Evolutionary conservation across 2,329 filamentous ascomycete genomes (phyloP), one percentile per base, ranked within the genome.

Genomic region (Fusarium tjaetaba): DNA sequence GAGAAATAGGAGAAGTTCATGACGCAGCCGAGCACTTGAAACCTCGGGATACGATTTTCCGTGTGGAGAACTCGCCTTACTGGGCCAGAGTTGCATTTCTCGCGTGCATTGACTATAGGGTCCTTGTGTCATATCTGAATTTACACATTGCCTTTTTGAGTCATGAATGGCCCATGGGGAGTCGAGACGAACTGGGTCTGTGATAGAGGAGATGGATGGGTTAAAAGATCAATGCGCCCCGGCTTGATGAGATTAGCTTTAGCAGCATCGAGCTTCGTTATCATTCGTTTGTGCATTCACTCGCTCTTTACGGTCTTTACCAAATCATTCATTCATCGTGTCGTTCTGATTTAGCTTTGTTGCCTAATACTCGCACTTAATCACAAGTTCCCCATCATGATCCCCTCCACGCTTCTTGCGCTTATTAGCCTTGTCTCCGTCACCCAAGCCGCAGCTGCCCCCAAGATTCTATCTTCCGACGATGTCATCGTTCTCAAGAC

Each of bases 401-500:
- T 75, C 3, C 69, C 74, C 20, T 68, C 74, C 3, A 61, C 70
- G 18, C 51, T 72, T 4, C 34, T 75, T 5, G 56, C 74, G 0
- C 38, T 77, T 11, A 42, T 76, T 20, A 66, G 74, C 52, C 43
- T 76, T 26, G 20, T 61, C 36, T 76, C 74, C 5, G 52, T 69
- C 32, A 53, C 74, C 11, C 60, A 57, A n/a, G 74, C 74, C 10
- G 72, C 70, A 7, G 63, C 55, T 1, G 38, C 70, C 7, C 69
- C 60, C 11, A 61, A 58, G 7, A 52, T 61, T 1, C 72, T 76
- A 3, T 51, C 70, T 0, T 26, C 58, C 7, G 74, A 77, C 62
- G 70, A 77, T 36, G 49, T 76, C 26, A 74, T 76, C 15, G 65
- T 76, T 26, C 61, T 76, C n/a, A 65, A 63, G 15, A 59, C 55